Evolutionary conservation across 164 flowering plant genomes (phyloP).

Genomic region (Umbellularia californica): DNA sequence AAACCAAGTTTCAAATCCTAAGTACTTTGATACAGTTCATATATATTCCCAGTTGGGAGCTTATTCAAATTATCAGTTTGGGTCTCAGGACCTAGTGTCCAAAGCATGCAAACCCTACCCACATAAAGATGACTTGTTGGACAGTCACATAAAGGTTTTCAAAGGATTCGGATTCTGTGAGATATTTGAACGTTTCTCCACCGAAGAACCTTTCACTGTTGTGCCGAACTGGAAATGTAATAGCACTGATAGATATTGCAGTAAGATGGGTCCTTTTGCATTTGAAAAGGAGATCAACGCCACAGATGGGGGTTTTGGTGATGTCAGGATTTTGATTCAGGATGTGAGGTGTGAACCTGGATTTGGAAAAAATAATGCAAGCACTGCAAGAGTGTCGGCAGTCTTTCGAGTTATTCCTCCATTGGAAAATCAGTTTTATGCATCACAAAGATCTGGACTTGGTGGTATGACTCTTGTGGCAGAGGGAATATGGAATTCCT

Average conservation of each 20-base stretch:
- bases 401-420: constrained; percentile 54
- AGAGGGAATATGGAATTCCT: constrained; percentile 82
- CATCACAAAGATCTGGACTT: constrained; percentile 45
- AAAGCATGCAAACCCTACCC: constrained; percentile 77
- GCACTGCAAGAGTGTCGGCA: constrained; percentile 47
- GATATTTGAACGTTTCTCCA: constrained; percentile 35
- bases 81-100: constrained; percentile 44
- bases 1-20: constrained; percentile 40
- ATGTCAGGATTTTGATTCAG: constrained; percentile 53
- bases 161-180: constrained; percentile 52
- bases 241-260: constrained; percentile 49
- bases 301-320: constrained; percentile 16
- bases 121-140: constrained; percentile 33
- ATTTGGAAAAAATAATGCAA: constrained; percentile 17
- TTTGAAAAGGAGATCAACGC: constrained; percentile 39
- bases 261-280: constrained; percentile 64
- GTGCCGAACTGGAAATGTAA: constrained; percentile 87
- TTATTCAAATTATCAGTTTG: constrained; percentile 46
- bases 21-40: constrained; percentile 65
- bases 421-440: constrained; percentile 33
- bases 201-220: constrained; percentile 33
- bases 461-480: constrained; percentile 62
- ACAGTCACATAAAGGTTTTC: constrained; percentile 36
- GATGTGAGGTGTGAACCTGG: constrained; percentile 50
- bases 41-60: constrained; percentile 47